Percentiles rank a stretch among this genome's conserved stretches.
These are phyloP conservation scores for Botrytis paeoniae DNA, from an alignment of 2,329 filamentous ascomycete species.

Conservation along the genomic window DNA sequence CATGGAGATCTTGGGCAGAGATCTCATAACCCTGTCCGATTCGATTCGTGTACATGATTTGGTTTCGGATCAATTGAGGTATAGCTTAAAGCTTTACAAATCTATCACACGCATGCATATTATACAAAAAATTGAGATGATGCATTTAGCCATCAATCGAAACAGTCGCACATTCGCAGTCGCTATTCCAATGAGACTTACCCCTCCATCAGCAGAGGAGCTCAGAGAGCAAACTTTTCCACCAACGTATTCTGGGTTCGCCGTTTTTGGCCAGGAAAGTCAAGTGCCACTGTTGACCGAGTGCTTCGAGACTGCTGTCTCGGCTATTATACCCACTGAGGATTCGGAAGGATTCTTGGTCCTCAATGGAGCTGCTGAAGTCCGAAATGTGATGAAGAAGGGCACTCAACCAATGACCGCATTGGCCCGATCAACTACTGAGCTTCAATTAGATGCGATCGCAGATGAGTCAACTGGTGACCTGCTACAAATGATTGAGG, in stretches of 20 bases:
- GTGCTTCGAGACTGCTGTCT: conserved; percentile 55
- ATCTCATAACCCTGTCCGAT: conserved; percentile 72
- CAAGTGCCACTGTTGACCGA: conserved; percentile 58
- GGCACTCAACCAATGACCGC: conserved; percentile 52
- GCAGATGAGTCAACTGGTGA: conserved; percentile 32
- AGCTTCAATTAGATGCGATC: conserved; percentile 38
- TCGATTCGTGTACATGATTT: conserved; percentile 79
- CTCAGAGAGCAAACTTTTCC: conserved; percentile 38
- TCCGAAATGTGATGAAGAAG: conserved; percentile 62
- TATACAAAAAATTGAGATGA: conserved; percentile 45
- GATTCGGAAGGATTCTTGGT: conserved; percentile 69
- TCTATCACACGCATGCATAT: conserved; percentile 37
- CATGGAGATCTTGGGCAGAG: conserved; percentile 69
- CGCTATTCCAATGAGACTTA: conserved; percentile 43
- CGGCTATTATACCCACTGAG: conserved; percentile 63
- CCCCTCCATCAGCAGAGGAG: conserved; percentile 14
- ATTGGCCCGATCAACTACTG: conserved; percentile 54
- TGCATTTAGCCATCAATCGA: conserved; percentile 70
- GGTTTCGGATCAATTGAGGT: conserved; percentile 71
- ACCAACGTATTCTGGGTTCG: conserved; percentile 50
- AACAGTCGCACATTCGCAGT: conserved; percentile 65
- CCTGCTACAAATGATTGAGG: conserved; percentile 29
- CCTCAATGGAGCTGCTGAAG: conserved; percentile 71
- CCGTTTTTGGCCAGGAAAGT: conserved; percentile 63
- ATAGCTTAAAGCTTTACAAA: conserved; percentile 58